A percentile compares a stretch with the other conserved stretches of the same genome.
Evolutionary conservation across 106 monocot species (phyloP).

Genomic region (Acanthochlamys bracteata): DNA sequence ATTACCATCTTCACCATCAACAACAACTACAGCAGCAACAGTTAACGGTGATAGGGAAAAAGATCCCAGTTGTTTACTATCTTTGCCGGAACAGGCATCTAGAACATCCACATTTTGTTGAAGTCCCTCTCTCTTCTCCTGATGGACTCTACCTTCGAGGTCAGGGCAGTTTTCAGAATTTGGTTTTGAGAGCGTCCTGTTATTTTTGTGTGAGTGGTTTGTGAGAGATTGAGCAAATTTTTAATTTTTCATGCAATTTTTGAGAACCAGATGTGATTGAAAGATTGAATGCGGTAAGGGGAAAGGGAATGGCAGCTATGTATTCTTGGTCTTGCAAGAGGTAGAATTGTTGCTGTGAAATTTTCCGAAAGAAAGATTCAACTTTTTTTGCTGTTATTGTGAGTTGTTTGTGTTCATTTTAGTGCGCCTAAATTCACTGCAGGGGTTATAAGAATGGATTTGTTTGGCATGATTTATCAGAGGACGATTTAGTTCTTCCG

Average conservation of each 20-base stretch:
- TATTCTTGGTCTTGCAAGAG: constrained; percentile 98
- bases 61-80: constrained; percentile 55
- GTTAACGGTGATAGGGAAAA: constrained; percentile 11
- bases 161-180: constrained; percentile 7
- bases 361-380: too few relatives aligned
- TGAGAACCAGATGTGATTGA: constrained; percentile 47
- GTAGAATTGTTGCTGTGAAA: constrained; percentile 13
- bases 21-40: neutral
- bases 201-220: neutral
- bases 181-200: too few relatives aligned
- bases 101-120: constrained; percentile 68
- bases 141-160: constrained; percentile 73
- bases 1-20: neutral
- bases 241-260: neutral
- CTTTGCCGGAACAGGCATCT: constrained; percentile 50
- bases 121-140: constrained; percentile 43
- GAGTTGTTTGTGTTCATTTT: neutral
- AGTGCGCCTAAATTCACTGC: neutral
- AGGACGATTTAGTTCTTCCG: constrained; percentile 74
- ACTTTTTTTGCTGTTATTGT: too few relatives aligned
- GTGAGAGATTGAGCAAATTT: neutral
- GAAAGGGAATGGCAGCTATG: constrained; percentile 65
- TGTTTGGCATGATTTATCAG: constrained; percentile 82
- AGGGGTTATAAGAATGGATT: constrained; percentile 93
- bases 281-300: constrained; percentile 55